These are phyloP conservation scores for Penicillium taxi DNA, from an alignment of 495 filamentous ascomycete species.

Conservation along the genomic window DNA sequence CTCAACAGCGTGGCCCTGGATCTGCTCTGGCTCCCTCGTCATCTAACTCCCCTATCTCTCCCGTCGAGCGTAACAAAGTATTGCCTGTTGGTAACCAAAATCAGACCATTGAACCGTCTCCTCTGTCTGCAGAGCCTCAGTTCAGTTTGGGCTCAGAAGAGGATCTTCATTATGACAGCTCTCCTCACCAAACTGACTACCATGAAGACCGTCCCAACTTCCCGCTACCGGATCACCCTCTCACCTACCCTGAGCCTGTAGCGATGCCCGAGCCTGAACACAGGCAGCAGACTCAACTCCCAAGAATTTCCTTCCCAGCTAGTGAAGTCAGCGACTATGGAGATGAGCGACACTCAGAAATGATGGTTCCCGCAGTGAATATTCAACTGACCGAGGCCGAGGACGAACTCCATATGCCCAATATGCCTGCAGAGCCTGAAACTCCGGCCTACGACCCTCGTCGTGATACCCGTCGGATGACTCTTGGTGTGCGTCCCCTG, in stretches of 20 bases:
- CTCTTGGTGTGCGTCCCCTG: slow-evolving; percentile 85
- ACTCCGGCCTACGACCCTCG: slow-evolving; percentile 26
- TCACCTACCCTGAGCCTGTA: slow-evolving; percentile 7
- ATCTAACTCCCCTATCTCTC: no score
- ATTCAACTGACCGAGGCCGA: slow-evolving; percentile 23
- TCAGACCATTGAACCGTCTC: no score
- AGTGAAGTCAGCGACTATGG: slow-evolving; percentile 54
- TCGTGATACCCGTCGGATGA: slow-evolving; percentile 64
- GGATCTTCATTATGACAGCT: slow-evolving; percentile 17
- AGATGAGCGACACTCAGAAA: slow-evolving; percentile 49
- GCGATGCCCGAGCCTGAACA: slow-evolving; percentile 12
- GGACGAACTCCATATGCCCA: slow-evolving; percentile 7
- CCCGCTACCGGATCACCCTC: slow-evolving; percentile 18
- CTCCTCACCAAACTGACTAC: slow-evolving; percentile 5
- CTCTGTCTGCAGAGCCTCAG: slow-evolving; percentile 12
- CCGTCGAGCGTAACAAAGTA: no score
- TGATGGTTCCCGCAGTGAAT: slow-evolving; percentile 27
- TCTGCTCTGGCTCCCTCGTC: no score
- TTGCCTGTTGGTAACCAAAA: no score
- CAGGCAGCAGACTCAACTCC: slow-evolving; percentile 20
- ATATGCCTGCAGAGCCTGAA: slow-evolving; percentile 14
- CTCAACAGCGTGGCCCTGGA: slow-evolving; percentile 13
- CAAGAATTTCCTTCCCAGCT: slow-evolving; percentile 35
- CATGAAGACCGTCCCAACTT: slow-evolving; percentile 21
- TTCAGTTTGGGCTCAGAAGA: slow-evolving; percentile 8